Base-by-base conservation (phyloP, 169 alveolate species). In the Plasmodium fragile region DNA sequence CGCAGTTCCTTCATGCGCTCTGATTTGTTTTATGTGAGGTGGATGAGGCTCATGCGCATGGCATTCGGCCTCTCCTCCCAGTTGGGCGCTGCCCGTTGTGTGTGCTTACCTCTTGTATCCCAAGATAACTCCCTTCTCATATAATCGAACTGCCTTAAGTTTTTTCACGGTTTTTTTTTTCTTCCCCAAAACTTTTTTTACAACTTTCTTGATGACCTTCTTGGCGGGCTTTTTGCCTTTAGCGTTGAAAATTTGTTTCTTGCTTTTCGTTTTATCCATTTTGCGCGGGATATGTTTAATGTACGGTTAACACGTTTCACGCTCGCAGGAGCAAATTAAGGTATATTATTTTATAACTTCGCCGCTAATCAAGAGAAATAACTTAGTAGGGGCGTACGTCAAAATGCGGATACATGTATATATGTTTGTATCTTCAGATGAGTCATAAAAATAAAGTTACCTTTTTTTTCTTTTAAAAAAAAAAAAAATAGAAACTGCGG, bases 81-180 rank as follows among this genome's bases (percentile, higher is more conserved):
- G 49, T 45, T 69, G 30, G 6, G 34, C 13, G 5, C 13, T 72
- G n/a, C 71, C 53, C 11, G 25, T 28, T 89, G 70, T 52, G 39
- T 70, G 71, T n/a, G 52, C 92, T 55, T 87, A 97, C 98, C 99
- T 95, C 96, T 98, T 97, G 97, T 97, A 97, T 30, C 99, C 99
- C 93, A 97, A 95, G 92, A 97, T 97, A n/a, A 96, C 96, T 65
- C 98, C 99, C 92, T 96, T 97, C 83, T 98, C 97, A 92, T 97
- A 98, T 43, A 97, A 98, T 92, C 99, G 96, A 52, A 97, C 97
- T 43, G 98, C 98, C 95, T 97, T 97, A 91, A 96, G 95, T 83
- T 95, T 96, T 84, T 94, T 81, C 18, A 83, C 11, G 75, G 89
- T 85, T 87, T 91, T 93, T 34, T 81, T 36, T 32, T 84, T 87